phyloP scores from a whole-genome alignment of 2,329 filamentous ascomycete genomes.

The Diaporthe eres region DNA sequence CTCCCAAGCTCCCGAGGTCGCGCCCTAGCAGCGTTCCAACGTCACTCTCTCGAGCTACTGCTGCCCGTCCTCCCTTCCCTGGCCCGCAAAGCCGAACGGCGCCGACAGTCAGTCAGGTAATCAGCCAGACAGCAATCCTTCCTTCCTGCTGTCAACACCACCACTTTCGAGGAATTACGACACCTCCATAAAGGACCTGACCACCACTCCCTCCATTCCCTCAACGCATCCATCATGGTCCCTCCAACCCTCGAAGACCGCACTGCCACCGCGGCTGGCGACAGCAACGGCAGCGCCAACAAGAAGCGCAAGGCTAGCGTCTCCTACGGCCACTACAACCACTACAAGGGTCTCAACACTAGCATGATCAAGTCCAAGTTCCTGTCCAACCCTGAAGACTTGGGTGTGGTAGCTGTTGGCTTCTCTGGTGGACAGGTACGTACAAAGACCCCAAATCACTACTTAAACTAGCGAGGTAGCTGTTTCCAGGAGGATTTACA shows the following conservation, averaged over 20 bases:
- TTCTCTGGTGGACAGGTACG: conserved; percentile 96
- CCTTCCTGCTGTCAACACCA: not conserved
- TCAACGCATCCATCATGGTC: conserved; percentile 25
- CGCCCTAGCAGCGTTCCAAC: conserved; percentile 10
- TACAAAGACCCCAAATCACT: not conserved
- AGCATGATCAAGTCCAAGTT: conserved; percentile 77
- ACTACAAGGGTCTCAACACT: conserved; percentile 60
- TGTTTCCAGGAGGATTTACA: not conserved
- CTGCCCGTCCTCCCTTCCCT: not conserved
- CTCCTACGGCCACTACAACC: conserved; percentile 42
- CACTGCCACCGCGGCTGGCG: conserved; percentile 13
- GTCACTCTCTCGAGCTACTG: conserved; percentile 26
- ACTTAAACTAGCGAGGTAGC: not conserved
- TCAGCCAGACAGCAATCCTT: not conserved
- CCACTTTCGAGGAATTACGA: not conserved
- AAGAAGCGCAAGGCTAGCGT: conserved; percentile 42
- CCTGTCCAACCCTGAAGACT: conserved; percentile 81
- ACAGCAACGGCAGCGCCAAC: conserved; percentile 24
- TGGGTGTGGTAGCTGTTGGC: conserved; percentile 94
- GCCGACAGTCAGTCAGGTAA: not conserved
- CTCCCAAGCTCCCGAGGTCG: conserved; percentile 5
- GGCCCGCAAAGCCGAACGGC: conserved; percentile 25
- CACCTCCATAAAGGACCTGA: not conserved
- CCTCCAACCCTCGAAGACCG: conserved; percentile 39
- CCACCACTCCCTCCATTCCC: not conserved